Base-by-base conservation (phyloP, 192 early-diverging fungal species). In the Chytriomyces hyalinus region DNA sequence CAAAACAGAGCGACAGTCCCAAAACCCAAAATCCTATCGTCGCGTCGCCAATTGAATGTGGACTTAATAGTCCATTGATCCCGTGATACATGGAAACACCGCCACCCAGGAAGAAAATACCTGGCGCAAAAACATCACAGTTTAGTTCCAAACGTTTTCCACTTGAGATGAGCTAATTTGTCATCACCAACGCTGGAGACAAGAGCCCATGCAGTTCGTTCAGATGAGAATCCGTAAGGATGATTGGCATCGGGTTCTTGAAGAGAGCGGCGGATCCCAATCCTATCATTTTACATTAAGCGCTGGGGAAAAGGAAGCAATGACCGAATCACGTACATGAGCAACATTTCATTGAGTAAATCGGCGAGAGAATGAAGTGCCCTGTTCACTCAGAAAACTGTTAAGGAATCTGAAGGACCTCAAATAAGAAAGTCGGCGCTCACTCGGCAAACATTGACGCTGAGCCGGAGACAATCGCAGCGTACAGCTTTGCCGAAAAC, bases 371-470 rank as follows among this genome's bases (percentile, higher is more conserved):
- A 83, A 75, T 86, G 85, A 26, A 88, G 68, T 8, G 83, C 82
- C 73, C 84, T 87, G 75, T 22, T 61, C 43, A 77, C 57, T 82
- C 13, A 49, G 48, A 81, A 20, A n/a, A 44, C 24, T 84, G 11
- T 67, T 17, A 53, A 9, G 15, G 3, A 49, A 76, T 43, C n/a
- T 5, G 24, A 9, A 17, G 36, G 1, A 36, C 36, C 36, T 4
- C 2, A 36, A 3, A 36, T 36, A 36, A 36, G 45, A 63, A 7
- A 20, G 28, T 46, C 24, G n/a, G 20, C n/a, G 22, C 78, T 67
- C 50, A 84, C 86, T 88, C 87, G 26, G 86, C 85, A 73, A 87
- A 86, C 86, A 88, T 88, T 17, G 87, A 86, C 20, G 87, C 83
- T n/a, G 87, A 89, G 24, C 87, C 87, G 9, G 85, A 85, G 20